Conservation (phyloP, 176 grass and related monocot species). For the Zoysia pacifica region DNA sequence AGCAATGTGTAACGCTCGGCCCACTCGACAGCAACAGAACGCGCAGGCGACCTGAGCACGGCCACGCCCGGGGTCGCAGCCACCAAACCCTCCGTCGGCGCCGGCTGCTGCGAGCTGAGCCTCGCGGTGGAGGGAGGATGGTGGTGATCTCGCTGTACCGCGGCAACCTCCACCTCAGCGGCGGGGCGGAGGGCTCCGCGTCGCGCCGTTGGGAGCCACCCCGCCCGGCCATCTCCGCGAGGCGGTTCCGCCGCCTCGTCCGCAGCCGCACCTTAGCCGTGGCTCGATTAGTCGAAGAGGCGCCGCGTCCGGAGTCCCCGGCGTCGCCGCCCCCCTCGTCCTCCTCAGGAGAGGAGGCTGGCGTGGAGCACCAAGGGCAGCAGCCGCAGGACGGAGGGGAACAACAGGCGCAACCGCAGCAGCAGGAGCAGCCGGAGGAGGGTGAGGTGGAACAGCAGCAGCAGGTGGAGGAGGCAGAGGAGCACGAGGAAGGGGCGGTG, state of each 20-base stretch:
- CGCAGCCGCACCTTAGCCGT: constrained; percentile 53
- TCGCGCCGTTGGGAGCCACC: constrained; percentile 47
- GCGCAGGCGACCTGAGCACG: background rate
- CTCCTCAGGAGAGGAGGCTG: background rate
- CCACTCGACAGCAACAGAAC: background rate
- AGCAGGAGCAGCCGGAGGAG: background rate
- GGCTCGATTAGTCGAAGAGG: constrained; percentile 35
- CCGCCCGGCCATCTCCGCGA: constrained; percentile 33
- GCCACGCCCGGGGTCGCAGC: background rate
- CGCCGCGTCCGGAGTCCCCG: background rate
- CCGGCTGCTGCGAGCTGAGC: background rate
- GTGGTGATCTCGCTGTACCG: constrained; percentile 76
- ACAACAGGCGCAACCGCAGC: background rate
- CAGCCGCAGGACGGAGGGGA: background rate
- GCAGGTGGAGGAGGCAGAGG: background rate
- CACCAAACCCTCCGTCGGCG: background rate
- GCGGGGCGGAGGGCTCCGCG: constrained; percentile 20
- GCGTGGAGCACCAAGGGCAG: background rate
- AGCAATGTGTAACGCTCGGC: background rate
- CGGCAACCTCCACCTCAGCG: constrained; percentile 71
- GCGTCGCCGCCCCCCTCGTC: background rate
- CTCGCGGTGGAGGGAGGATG: constrained; percentile 30
- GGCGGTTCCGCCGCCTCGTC: constrained; percentile 58
- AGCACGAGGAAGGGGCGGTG: constrained; percentile 45
- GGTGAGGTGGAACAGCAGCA: background rate